Conservation (phyloP, 2,329 filamentous ascomycete species). For the Colletotrichum siamense region DNA sequence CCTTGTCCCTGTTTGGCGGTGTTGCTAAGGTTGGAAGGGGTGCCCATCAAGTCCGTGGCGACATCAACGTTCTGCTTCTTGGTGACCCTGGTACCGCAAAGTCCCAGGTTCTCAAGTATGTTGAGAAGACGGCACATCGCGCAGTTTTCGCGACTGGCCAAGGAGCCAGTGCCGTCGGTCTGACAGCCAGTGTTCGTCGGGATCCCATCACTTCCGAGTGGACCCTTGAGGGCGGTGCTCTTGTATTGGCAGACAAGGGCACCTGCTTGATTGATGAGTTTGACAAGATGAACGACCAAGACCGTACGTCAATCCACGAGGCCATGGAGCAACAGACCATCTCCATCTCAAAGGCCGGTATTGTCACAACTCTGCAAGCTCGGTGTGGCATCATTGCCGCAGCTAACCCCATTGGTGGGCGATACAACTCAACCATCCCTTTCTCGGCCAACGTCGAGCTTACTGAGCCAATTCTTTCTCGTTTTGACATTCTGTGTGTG, state of each 20-base stretch:
- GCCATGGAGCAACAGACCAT: conserved; percentile 99
- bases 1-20: conserved; percentile 91
- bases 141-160: conserved; percentile 98
- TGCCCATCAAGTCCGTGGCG: conserved; percentile 88
- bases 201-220: conserved; percentile 96
- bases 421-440: conserved; percentile 95
- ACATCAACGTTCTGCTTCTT: conserved; percentile 96
- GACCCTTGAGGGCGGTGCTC: conserved; percentile 94
- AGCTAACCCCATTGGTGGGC: conserved; percentile 93
- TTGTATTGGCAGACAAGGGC: conserved; percentile 93
- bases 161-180: conserved; percentile 94
- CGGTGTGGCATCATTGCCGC: conserved; percentile 96
- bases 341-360: conserved; percentile 97
- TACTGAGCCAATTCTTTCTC: conserved; percentile 95
- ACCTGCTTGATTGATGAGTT: conserved; percentile 98
- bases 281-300: conserved; percentile 99
- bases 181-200: conserved; percentile 93
- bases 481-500: conserved; percentile 97
- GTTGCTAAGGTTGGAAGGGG: conserved; percentile 92
- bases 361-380: conserved; percentile 95
- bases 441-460: conserved; percentile 97
- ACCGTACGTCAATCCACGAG: conserved; percentile 97
- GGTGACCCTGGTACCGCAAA: conserved; percentile 98
- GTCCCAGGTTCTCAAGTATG: conserved; percentile 96
- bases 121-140: conserved; percentile 95